These are phyloP conservation scores for Monascus ruber DNA, from an alignment of 2,329 filamentous ascomycete genomes.

Conservation along the genomic window DNA sequence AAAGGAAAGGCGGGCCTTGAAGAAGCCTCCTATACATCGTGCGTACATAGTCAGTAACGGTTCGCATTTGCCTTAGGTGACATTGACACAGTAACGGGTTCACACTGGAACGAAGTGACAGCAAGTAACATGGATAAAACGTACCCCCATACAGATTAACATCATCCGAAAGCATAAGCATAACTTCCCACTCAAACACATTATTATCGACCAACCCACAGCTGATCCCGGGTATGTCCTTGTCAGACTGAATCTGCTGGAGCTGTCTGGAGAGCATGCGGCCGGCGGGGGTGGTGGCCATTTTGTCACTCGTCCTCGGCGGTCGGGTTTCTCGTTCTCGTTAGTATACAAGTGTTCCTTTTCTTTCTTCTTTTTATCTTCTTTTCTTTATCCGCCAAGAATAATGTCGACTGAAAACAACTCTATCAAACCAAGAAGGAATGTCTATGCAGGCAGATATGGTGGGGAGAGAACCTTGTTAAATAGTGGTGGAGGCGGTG, in stretches of 20 bases:
- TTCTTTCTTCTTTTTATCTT: too few relatives aligned
- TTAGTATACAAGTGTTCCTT: too few relatives aligned
- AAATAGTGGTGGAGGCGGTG: too few relatives aligned
- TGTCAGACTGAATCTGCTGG: constrained; percentile 85
- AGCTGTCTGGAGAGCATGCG: constrained; percentile 71
- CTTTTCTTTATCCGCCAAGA: too few relatives aligned
- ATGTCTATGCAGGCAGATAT: too few relatives aligned
- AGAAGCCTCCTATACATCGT: constrained; percentile 64
- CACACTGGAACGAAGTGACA: too few relatives aligned
- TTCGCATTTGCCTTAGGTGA: too few relatives aligned
- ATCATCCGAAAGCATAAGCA: constrained; percentile 95
- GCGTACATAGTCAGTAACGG: neutral
- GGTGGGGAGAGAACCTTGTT: too few relatives aligned
- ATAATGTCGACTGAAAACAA: too few relatives aligned
- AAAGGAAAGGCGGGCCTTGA: constrained; percentile 74
- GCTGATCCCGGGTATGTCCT: constrained; percentile 87
- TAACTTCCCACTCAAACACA: constrained; percentile 96
- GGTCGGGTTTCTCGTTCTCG: too few relatives aligned
- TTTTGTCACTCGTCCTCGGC: constrained; percentile 7
- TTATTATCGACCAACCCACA: constrained; percentile 78
- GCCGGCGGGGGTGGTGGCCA: constrained; percentile 36
- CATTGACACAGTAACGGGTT: too few relatives aligned
- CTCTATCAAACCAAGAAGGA: too few relatives aligned
- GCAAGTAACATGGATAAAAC: constrained; percentile 14
- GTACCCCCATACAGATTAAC: constrained; percentile 86